Evolutionary conservation across 2,329 filamentous ascomycete genomes (phyloP).

Genomic region (Trichoderma oligosporum): DNA sequence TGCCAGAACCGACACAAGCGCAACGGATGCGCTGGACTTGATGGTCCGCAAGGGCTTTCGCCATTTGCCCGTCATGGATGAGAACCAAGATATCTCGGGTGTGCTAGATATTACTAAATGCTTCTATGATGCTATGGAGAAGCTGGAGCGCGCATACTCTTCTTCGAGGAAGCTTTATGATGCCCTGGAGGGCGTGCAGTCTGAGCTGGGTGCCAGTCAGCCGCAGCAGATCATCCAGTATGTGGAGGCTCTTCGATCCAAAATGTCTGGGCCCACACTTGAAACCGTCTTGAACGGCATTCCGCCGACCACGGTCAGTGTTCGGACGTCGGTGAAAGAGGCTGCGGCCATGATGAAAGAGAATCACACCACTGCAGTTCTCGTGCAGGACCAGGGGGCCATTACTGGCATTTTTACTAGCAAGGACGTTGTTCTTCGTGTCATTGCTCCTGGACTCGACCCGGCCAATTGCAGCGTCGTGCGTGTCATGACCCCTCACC

Average conservation of each 20-base stretch:
- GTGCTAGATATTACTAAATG: slow-evolving; percentile 99
- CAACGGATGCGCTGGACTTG: slow-evolving; percentile 91
- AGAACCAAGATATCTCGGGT: slow-evolving; percentile 98
- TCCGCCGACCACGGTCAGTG: slow-evolving; percentile 90
- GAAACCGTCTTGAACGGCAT: slow-evolving; percentile 90
- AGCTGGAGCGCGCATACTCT: slow-evolving; percentile 93
- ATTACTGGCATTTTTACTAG: slow-evolving; percentile 99
- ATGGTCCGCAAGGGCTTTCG: slow-evolving; percentile 99
- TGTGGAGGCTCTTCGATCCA: slow-evolving; percentile 87
- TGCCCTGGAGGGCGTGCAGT: slow-evolving; percentile 94
- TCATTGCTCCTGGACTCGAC: slow-evolving; percentile 94
- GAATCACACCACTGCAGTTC: slow-evolving; percentile 92
- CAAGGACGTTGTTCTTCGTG: slow-evolving; percentile 96
- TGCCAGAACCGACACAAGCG: slow-evolving; percentile 94
- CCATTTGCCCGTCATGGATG: slow-evolving; percentile 97
- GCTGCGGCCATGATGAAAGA: slow-evolving; percentile 97
- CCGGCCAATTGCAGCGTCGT: slow-evolving; percentile 95
- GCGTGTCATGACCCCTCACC: slow-evolving; percentile 97
- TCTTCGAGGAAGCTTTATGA: slow-evolving; percentile 98
- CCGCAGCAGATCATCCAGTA: slow-evolving; percentile 99
- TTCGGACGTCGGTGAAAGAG: slow-evolving; percentile 93
- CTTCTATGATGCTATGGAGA: slow-evolving; percentile 99
- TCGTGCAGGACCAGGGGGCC: slow-evolving; percentile 93
- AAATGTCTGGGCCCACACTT: slow-evolving; percentile 97
- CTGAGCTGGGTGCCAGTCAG: slow-evolving; percentile 90